These are phyloP conservation scores for Tillandsia leiboldiana DNA, from an alignment of 176 grass and related monocot species.

Conservation along the genomic window DNA sequence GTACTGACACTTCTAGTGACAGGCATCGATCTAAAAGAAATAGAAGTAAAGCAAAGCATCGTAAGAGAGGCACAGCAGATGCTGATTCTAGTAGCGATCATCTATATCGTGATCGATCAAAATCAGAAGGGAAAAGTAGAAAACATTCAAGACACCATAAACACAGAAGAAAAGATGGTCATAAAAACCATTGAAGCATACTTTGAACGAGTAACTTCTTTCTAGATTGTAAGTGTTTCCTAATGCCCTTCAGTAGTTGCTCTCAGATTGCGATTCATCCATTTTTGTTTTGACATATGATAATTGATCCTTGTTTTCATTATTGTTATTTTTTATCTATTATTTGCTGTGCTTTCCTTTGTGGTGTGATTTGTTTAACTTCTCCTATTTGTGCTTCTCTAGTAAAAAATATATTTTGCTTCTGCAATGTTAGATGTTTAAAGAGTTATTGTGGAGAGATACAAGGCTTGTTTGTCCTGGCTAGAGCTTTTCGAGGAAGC, in stretches of 20 bases:
- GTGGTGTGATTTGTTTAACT: not conserved
- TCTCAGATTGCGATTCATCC: no score
- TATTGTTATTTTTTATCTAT: no score
- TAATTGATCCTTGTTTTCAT: no score
- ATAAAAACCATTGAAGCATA: slow-evolving; percentile 9
- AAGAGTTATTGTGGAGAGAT: not conserved
- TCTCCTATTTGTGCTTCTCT: not conserved
- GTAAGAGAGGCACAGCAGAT: slow-evolving; percentile 19
- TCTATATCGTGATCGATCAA: slow-evolving; percentile 29
- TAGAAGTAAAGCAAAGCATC: slow-evolving; percentile 35
- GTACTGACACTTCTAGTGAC: slow-evolving; percentile 35
- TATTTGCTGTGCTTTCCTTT: no score
- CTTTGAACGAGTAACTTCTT: slow-evolving; percentile 1
- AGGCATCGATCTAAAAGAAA: slow-evolving; percentile 28
- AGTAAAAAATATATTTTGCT: not conserved
- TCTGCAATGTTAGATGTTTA: not conserved
- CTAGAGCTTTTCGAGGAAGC: no score
- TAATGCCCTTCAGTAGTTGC: no score
- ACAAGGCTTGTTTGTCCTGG: no score
- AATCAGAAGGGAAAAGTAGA: slow-evolving; percentile 45
- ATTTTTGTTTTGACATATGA: no score
- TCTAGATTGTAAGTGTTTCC: not conserved
- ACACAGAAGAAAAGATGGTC: slow-evolving; percentile 34
- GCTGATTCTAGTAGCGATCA: slow-evolving; percentile 47
- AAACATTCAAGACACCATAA: slow-evolving; percentile 38